phyloP scores from a whole-genome alignment of 2,329 filamentous ascomycete genomes.

The Alternaria metachromatica region DNA sequence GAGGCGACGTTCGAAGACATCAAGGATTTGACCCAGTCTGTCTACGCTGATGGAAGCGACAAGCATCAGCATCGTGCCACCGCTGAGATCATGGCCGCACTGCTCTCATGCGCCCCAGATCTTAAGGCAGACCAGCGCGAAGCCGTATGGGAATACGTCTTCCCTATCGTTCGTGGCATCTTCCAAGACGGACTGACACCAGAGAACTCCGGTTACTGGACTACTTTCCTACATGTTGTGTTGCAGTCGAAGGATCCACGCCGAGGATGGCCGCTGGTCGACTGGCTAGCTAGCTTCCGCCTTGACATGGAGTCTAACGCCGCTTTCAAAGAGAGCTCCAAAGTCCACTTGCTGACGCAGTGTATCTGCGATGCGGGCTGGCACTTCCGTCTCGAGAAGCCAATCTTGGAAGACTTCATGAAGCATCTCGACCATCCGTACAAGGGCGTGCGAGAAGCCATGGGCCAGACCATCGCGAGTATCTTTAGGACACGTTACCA shows the following conservation, averaged over 20 bases:
- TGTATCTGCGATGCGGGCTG: slow-evolving; percentile 87
- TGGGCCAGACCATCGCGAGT: slow-evolving; percentile 85
- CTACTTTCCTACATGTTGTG: slow-evolving; percentile 88
- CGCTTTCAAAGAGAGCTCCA: slow-evolving; percentile 98
- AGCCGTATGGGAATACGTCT: slow-evolving; percentile 85
- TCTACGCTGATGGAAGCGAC: slow-evolving; percentile 92
- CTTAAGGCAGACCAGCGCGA: slow-evolving; percentile 75
- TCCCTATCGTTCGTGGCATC: slow-evolving; percentile 84
- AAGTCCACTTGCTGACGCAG: slow-evolving; percentile 89
- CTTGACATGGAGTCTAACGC: slow-evolving; percentile 95
- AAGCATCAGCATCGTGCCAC: slow-evolving; percentile 98
- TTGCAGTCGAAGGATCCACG: slow-evolving; percentile 89
- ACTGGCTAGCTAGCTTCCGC: slow-evolving; percentile 82
- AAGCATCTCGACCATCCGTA: slow-evolving; percentile 95
- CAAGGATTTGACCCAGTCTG: slow-evolving; percentile 75
- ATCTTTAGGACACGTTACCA: slow-evolving; percentile 93
- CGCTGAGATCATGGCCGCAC: slow-evolving; percentile 86
- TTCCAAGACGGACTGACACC: slow-evolving; percentile 93
- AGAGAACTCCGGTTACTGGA: slow-evolving; percentile 94
- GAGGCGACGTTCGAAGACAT: slow-evolving; percentile 84
- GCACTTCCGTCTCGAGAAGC: slow-evolving; percentile 92
- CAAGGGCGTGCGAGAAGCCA: slow-evolving; percentile 94
- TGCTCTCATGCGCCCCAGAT: slow-evolving; percentile 82
- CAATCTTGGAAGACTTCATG: slow-evolving; percentile 88
- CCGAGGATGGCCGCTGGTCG: slow-evolving; percentile 82